Evolutionary conservation across 768 basidiomycete genomes (phyloP).

Genomic region (Amanita subjunquillea): DNA sequence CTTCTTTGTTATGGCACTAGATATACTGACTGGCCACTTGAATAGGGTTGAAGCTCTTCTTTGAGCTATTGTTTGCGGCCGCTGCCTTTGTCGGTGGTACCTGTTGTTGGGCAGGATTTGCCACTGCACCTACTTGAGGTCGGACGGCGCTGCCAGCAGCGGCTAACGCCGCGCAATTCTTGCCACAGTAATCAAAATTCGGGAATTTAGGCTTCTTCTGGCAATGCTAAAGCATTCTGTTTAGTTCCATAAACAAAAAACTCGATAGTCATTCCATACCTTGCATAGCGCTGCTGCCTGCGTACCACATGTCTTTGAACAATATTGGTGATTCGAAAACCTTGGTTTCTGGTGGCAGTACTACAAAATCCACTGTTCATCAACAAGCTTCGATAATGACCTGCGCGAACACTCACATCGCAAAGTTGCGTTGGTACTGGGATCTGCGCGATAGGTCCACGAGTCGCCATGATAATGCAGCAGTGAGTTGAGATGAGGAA

Average conservation of each 20-base stretch:
- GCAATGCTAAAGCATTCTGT: constrained; percentile 29
- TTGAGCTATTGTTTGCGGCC: not conserved
- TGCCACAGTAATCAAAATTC: constrained; percentile 52
- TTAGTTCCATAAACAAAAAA: not conserved
- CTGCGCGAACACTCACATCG: constrained; percentile 21
- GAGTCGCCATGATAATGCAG: constrained; percentile 17
- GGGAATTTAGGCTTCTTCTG: constrained; percentile 50
- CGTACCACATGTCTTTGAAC: constrained; percentile 44
- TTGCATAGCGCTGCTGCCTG: constrained; percentile 35
- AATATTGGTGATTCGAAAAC: constrained; percentile 33
- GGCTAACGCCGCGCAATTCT: constrained; percentile 45
- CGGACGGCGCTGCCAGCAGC: constrained; percentile 13
- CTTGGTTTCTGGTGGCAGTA: constrained; percentile 42
- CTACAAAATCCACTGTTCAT: constrained; percentile 16
- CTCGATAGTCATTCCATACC: constrained; percentile 14
- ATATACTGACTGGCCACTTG: constrained; percentile 28
- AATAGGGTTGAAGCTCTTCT: constrained; percentile 22
- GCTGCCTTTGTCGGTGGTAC: constrained; percentile 1
- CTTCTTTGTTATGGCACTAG: not conserved
- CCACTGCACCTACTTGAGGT: constrained; percentile 3
- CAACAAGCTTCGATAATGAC: not conserved
- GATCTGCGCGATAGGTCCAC: constrained; percentile 12
- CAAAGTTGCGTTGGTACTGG: constrained; percentile 20
- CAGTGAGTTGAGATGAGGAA: constrained; percentile 6
- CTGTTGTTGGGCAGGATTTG: constrained; percentile 1